A percentile compares a stretch with the other conserved stretches of the same genome.
phyloP scores from a whole-genome alignment of 257 asterid genomes.

The Jacaranda mimosifolia region DNA sequence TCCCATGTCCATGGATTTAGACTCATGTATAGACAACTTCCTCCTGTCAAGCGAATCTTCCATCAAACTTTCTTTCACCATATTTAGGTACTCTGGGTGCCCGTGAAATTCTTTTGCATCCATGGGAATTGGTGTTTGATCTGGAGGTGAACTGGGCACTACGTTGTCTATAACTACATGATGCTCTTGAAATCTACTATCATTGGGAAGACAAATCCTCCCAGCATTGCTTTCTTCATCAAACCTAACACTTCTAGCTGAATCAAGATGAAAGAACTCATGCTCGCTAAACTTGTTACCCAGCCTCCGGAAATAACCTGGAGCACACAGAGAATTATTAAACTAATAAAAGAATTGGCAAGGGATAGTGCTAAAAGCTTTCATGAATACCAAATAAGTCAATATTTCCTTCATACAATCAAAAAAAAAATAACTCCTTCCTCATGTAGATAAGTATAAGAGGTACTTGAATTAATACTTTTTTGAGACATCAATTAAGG shows the following conservation, averaged over 20 bases:
- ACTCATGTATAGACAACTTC: conserved; percentile 34
- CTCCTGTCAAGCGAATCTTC: conserved; percentile 38
- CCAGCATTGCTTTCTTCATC: conserved; percentile 36
- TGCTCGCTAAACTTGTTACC: conserved; percentile 34
- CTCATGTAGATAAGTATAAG: neutral
- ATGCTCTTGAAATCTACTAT: conserved; percentile 34
- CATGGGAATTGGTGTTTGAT: conserved; percentile 31
- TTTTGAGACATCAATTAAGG: neutral
- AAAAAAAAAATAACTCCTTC: neutral
- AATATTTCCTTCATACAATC: conserved; percentile 13
- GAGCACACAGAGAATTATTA: conserved; percentile 18
- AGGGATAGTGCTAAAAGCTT: neutral
- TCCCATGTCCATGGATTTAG: conserved; percentile 33
- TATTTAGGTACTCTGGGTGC: conserved; percentile 27
- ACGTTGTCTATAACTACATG: conserved; percentile 26
- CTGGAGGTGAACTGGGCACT: conserved; percentile 37
- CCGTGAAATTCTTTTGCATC: neutral
- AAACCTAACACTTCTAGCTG: conserved; percentile 42
- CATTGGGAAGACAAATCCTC: conserved; percentile 30
- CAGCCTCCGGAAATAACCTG: conserved; percentile 55
- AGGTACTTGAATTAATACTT: neutral
- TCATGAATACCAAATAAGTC: conserved; percentile 7
- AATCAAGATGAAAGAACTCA: conserved; percentile 26
- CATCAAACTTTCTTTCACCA: conserved; percentile 33
- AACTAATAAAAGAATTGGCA: conserved; percentile 25